A percentile compares a stretch with the other conserved stretches of the same genome.
Conservation (phyloP, 306 rosid genomes). For the Canavalia ensiformis region DNA sequence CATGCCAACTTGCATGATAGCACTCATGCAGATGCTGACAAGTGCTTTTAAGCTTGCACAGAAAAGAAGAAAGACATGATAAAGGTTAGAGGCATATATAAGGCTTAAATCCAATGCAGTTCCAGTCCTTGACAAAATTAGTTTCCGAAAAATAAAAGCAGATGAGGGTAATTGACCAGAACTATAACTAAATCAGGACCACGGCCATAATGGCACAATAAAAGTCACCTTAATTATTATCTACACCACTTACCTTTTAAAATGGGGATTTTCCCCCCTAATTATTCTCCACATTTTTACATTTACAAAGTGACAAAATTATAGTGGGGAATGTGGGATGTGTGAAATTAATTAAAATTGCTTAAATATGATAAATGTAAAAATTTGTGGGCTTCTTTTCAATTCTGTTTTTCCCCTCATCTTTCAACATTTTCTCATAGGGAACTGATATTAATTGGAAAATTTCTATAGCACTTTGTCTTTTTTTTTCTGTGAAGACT, state of each 20-base stretch:
- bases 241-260: neutral
- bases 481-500: neutral
- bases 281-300: neutral
- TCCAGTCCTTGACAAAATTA: conserved; percentile 28
- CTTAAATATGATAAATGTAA: neutral
- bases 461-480: neutral
- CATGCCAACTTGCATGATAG: conserved; percentile 26
- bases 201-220: conserved; percentile 21
- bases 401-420: neutral
- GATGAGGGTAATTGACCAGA: neutral
- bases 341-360: neutral
- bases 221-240: conserved; percentile 10
- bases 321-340: neutral
- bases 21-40: conserved; percentile 48
- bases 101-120: conserved; percentile 35
- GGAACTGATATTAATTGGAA: neutral
- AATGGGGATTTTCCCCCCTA: neutral
- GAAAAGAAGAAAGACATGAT: conserved; percentile 38
- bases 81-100: neutral
- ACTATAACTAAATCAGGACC: conserved; percentile 38
- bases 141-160: conserved; percentile 17
- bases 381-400: neutral
- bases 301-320: neutral
- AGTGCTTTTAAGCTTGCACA: conserved; percentile 37
- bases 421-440: conserved; percentile 15